Evolutionary conservation across 176 grass and related monocot species (phyloP).

Genomic region (Cymbopogon citratus): DNA sequence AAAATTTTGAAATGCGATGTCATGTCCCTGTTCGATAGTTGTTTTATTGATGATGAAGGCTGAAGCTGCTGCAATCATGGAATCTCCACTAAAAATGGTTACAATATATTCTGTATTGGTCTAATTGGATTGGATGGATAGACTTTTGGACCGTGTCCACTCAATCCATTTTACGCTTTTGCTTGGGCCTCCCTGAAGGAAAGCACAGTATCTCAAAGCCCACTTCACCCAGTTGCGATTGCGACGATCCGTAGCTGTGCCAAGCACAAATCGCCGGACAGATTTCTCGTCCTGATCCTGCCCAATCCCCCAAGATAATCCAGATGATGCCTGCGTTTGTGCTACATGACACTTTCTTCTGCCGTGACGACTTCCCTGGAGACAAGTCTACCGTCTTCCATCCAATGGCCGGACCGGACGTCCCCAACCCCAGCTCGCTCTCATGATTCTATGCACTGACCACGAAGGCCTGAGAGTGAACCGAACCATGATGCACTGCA

Average conservation of each 20-base stretch:
- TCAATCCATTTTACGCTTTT: background rate
- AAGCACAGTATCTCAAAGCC: background rate
- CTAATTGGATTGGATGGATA: background rate
- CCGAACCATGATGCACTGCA: background rate
- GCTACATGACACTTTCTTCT: background rate
- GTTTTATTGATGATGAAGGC: background rate
- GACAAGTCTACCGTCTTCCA: background rate
- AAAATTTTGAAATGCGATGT: background rate
- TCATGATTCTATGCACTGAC: background rate
- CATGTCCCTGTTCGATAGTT: background rate
- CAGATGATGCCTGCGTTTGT: background rate
- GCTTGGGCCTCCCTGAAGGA: background rate
- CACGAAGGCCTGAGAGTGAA: background rate
- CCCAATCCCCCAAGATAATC: background rate
- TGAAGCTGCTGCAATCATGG: background rate
- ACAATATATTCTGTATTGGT: background rate
- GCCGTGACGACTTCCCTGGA: background rate
- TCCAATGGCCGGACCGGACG: no score
- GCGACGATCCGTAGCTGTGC: background rate
- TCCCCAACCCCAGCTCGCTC: background rate
- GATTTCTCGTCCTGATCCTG: background rate
- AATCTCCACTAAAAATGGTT: background rate
- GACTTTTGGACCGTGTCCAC: background rate
- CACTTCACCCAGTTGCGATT: background rate
- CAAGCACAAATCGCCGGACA: background rate